Conservation (phyloP, 2,329 filamentous ascomycete genomes). For the Pyricularia sp. region DNA sequence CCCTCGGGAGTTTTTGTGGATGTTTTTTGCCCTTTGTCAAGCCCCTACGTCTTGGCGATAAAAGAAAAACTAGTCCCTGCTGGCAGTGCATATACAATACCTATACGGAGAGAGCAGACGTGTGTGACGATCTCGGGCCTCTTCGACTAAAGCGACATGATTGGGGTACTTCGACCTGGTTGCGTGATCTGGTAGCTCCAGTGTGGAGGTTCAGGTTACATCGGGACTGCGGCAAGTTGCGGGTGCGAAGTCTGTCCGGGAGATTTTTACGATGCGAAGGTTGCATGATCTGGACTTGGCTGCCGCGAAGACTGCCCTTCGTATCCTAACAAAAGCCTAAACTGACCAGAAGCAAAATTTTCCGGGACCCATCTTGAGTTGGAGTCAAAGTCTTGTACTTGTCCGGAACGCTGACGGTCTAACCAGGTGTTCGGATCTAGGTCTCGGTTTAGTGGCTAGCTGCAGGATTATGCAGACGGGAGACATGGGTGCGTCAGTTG, state of each 20-base stretch:
- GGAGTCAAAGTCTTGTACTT: constrained; percentile 90
- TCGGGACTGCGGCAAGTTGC: neutral
- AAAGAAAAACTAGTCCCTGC: constrained; percentile 88
- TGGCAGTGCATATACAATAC: constrained; percentile 50
- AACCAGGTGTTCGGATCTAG: neutral
- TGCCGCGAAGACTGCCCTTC: neutral
- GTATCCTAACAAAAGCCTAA: neutral
- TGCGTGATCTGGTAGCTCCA: constrained; percentile 1
- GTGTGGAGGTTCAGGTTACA: neutral
- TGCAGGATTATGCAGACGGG: constrained; percentile 4
- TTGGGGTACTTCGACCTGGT: constrained; percentile 10
- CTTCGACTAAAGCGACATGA: neutral
- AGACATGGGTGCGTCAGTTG: constrained; percentile 3
- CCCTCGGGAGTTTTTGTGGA: constrained; percentile 59
- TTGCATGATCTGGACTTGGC: neutral
- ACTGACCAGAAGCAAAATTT: neutral
- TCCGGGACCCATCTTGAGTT: constrained; percentile 79
- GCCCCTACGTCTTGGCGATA: constrained; percentile 16
- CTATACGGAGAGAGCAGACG: constrained; percentile 54
- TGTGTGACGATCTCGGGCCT: constrained; percentile 1
- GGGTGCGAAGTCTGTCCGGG: neutral
- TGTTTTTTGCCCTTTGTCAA: constrained; percentile 72
- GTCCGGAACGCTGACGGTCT: constrained; percentile 38
- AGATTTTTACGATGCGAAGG: neutral
- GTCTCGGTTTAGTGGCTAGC: neutral